Base-by-base conservation (phyloP, 352 stramenopile species). In the Phytophthora pseudosyringae region DNA sequence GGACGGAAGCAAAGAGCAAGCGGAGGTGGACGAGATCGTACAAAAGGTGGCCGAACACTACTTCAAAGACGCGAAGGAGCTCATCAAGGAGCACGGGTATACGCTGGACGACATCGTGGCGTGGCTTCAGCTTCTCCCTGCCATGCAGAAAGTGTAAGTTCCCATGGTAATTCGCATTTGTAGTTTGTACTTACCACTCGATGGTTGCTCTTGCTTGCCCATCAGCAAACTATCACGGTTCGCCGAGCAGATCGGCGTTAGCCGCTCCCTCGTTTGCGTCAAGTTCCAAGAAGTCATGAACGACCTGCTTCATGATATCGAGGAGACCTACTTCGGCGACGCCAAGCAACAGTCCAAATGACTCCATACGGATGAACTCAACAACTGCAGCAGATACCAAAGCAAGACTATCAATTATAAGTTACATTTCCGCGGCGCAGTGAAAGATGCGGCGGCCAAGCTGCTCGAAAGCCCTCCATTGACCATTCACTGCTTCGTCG, bases 171-270 rank as follows among this genome's bases (percentile, higher is more conserved):
- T 52, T 36, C 46, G 5, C 46, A 11, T 36, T 29, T 36, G n/a
- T 28, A 7, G 39, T 33, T 25, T 31, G 3, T 35, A 1, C 45
- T 58, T 26, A 45, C 4, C 11, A 51, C 26, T 32, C 59, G 29
- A 38, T 59, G 2, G 21, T 21, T 21, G n/a, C n/a, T n/a, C n/a
- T n/a, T 51, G 57, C 26, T 44, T 46, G 15, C 28, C 0, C 48
- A 40, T n/a, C 64, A 95, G 85, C 52, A 95, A 95, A 80, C 66
- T 95, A n/a, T 77, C 76, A 40, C 76, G 85, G 2, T 91, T 95
- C 39, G 83, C 85, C 0, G 82, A 93, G 50, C 87, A 94, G 60
- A 89, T 91, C 26, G 85, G 83, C 12, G 69, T 70, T 3, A 85
- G 69, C 21, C 75, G 75, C 6, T 69, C 69, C 7, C 39, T 85